Percentiles rank a stretch among this genome's conserved stretches.
These are phyloP conservation scores for Penicillium sumatraense DNA, from an alignment of 2,329 filamentous ascomycete genomes.

Conservation along the genomic window DNA sequence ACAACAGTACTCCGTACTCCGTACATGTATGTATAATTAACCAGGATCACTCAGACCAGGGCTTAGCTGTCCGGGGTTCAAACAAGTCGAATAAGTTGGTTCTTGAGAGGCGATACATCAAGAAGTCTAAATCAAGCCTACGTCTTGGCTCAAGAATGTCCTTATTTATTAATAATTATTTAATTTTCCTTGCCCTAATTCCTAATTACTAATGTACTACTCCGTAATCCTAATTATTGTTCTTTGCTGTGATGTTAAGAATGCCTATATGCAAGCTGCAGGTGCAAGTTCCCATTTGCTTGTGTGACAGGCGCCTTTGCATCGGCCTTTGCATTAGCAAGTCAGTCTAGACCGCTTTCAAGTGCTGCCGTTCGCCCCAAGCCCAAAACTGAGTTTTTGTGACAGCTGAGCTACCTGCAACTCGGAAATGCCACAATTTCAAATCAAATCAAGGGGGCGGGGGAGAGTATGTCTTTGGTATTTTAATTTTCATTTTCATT, in stretches of 20 bases:
- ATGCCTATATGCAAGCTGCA: slow-evolving; percentile 16
- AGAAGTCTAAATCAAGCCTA: not conserved
- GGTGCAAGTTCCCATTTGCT: slow-evolving; percentile 12
- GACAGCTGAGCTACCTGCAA: slow-evolving; percentile 17
- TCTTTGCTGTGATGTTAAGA: not conserved
- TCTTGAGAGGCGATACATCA: not conserved
- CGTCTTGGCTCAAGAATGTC: not conserved
- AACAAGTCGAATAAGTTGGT: not conserved
- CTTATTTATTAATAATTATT: too few species aligned
- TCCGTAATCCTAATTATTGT: not conserved
- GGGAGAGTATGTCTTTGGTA: too few species aligned
- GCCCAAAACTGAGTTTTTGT: slow-evolving; percentile 8
- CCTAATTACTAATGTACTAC: too few species aligned
- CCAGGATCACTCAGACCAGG: not conserved
- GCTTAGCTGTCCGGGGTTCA: not conserved
- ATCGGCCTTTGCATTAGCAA: slow-evolving; percentile 19
- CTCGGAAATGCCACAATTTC: not conserved
- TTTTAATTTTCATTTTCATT: too few species aligned
- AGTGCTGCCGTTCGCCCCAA: not conserved
- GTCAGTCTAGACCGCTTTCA: slow-evolving; percentile 14
- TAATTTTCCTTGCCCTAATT: too few species aligned
- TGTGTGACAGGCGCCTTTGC: slow-evolving; percentile 16
- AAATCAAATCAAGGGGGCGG: not conserved
- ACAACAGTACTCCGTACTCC: too few species aligned
- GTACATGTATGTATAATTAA: too few species aligned